These are phyloP conservation scores for Linnemannia hyalina DNA, from an alignment of 192 early-diverging fungal genomes.

Conservation along the genomic window DNA sequence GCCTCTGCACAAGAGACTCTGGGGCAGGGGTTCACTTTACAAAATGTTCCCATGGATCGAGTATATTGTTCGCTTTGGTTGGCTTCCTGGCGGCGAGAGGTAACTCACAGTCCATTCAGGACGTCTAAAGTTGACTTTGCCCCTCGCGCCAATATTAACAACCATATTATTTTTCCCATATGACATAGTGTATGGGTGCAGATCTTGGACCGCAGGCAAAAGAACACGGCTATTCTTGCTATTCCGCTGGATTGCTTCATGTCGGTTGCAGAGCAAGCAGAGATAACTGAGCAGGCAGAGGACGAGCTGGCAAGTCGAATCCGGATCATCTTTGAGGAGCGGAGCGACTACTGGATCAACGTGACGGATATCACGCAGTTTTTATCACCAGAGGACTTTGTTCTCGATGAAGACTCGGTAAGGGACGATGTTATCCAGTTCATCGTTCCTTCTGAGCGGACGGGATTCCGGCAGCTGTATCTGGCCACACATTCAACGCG, in stretches of 20 bases:
- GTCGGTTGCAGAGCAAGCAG: conserved; percentile 58
- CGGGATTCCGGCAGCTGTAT: conserved; percentile 74
- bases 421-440: conserved; percentile 44
- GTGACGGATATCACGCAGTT: conserved; percentile 53
- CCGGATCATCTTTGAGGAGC: conserved; percentile 68
- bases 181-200: conserved; percentile 67
- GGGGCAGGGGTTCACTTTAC: conserved; percentile 54
- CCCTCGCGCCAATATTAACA: neutral
- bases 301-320: conserved; percentile 37
- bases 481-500: conserved; percentile 48
- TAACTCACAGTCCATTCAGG: conserved; percentile 10
- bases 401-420: neutral
- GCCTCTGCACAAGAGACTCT: conserved; percentile 62
- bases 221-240: conserved; percentile 61
- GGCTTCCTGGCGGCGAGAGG: conserved; percentile 70
- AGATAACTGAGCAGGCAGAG: conserved; percentile 28
- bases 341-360: conserved; percentile 71
- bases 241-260: conserved; percentile 67
- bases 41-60: conserved; percentile 75
- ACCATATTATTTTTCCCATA: neutral
- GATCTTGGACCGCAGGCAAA: conserved; percentile 67
- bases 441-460: conserved; percentile 69
- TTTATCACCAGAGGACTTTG: conserved; percentile 13
- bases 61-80: conserved; percentile 75
- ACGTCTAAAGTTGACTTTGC: no score